Conservation (phyloP, 1,284 basidiomycete genomes). For the Neonothopanus nambi region DNA sequence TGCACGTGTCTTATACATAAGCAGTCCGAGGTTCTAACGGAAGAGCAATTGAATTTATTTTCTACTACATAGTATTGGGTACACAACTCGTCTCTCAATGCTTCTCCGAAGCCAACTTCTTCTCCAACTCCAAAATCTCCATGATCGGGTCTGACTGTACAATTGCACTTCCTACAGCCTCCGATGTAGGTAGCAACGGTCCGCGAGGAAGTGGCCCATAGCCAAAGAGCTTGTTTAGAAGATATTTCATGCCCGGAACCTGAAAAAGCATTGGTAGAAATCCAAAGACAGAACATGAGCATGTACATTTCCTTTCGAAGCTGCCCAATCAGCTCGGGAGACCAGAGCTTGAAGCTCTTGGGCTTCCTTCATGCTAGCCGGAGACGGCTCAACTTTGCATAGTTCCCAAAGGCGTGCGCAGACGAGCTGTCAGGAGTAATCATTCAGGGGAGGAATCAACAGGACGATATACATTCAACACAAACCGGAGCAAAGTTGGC, state of each 20-base stretch:
- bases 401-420: constrained; percentile 10
- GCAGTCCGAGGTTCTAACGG: not conserved
- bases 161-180: not conserved
- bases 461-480: not conserved
- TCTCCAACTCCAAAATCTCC: constrained; percentile 7
- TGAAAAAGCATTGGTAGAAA: not conserved
- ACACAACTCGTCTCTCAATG: too few species aligned
- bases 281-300: not conserved
- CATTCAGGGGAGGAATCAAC: not conserved
- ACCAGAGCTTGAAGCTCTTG: constrained; percentile 16
- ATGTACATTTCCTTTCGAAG: constrained; percentile 11
- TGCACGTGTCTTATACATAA: not conserved
- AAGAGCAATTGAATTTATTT: too few species aligned
- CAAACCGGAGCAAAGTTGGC: constrained; percentile 13
- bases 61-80: too few species aligned
- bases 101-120: not conserved
- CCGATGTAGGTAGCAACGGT: constrained; percentile 8
- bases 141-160: constrained; percentile 3
- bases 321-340: constrained; percentile 17
- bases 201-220: constrained; percentile 8
- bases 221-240: constrained; percentile 11
- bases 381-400: constrained; percentile 7
- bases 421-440: not conserved
- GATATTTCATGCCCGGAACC: constrained; percentile 12
- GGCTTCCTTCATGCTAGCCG: constrained; percentile 10